Evolutionary conservation across 306 rosid genomes (phyloP).

Genomic region (Trifolium repens): DNA sequence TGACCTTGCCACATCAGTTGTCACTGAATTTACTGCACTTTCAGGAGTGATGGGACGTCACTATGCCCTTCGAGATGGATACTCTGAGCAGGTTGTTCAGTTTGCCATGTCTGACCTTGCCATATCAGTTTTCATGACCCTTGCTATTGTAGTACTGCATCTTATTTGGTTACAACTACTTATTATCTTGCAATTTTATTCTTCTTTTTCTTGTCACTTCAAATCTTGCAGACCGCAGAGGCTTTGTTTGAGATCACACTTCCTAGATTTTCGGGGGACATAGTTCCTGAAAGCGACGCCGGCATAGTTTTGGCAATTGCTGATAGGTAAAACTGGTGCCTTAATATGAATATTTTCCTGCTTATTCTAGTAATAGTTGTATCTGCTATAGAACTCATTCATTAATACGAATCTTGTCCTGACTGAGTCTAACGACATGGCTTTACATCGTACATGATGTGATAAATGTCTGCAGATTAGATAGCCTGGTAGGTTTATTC

Average conservation of each 20-base stretch:
- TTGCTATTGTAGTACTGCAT: slow-evolving; percentile 9
- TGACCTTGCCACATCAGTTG: slow-evolving; percentile 95
- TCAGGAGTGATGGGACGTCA: slow-evolving; percentile 95
- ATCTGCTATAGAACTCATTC: slow-evolving; percentile 1
- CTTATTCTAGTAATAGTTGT: slow-evolving; percentile 30
- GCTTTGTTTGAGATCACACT: slow-evolving; percentile 87
- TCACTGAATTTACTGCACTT: slow-evolving; percentile 92
- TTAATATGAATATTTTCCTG: slow-evolving; percentile 31
- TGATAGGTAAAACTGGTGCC: slow-evolving; percentile 66
- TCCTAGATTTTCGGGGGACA: slow-evolving; percentile 95
- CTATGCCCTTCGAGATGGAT: slow-evolving; percentile 92
- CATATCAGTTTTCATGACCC: background rate
- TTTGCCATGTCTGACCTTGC: background rate
- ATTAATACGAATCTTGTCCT: background rate
- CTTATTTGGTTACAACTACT: slow-evolving; percentile 26
- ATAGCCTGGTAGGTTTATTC: slow-evolving; percentile 93
- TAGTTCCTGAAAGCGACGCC: slow-evolving; percentile 73
- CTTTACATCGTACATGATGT: slow-evolving; percentile 38
- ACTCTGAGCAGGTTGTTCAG: slow-evolving; percentile 78
- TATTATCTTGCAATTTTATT: slow-evolving; percentile 29
- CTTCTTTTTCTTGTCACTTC: slow-evolving; percentile 19
- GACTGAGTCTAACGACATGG: slow-evolving; percentile 3
- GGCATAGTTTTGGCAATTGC: slow-evolving; percentile 85
- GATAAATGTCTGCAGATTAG: slow-evolving; percentile 70
- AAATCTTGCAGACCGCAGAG: slow-evolving; percentile 71